These are phyloP conservation scores for Vickermania spadyakhi DNA, from an alignment of 208 protist species.

Conservation along the genomic window DNA sequence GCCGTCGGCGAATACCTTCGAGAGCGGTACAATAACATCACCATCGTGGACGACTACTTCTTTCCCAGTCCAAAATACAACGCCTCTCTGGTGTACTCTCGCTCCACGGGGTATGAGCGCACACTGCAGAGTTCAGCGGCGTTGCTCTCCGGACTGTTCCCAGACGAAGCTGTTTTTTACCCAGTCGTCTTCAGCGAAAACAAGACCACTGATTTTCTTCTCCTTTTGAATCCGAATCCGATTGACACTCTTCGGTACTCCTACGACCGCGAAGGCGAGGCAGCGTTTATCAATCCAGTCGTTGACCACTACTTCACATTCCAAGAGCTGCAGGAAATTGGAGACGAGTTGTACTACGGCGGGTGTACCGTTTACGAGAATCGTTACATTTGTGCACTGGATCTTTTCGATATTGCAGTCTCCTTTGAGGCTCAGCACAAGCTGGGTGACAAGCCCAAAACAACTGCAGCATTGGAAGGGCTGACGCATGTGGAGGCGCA, in stretches of 20 bases:
- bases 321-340: slow-evolving; percentile 21
- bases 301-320: slow-evolving; percentile 31
- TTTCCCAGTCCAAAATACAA: slow-evolving; percentile 33
- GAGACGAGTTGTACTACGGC: slow-evolving; percentile 25
- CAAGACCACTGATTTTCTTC: slow-evolving; percentile 27
- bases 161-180: slow-evolving; percentile 21
- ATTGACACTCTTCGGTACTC: slow-evolving; percentile 15
- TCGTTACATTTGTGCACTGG: slow-evolving; percentile 18
- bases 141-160: slow-evolving; percentile 41
- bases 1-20: slow-evolving; percentile 31
- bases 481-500: slow-evolving; percentile 8
- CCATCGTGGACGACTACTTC: slow-evolving; percentile 9
- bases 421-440: slow-evolving; percentile 22
- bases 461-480: slow-evolving; percentile 11
- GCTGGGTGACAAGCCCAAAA: slow-evolving; percentile 15
- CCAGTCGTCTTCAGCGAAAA: slow-evolving; percentile 33
- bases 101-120: slow-evolving; percentile 42
- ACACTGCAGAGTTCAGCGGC: slow-evolving; percentile 46
- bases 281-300: slow-evolving; percentile 10
- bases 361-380: slow-evolving; percentile 18
- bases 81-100: slow-evolving; percentile 30
- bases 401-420: slow-evolving; percentile 36
- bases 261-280: slow-evolving; percentile 8
- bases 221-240: slow-evolving; percentile 25
- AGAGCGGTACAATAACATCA: slow-evolving; percentile 21